Evolutionary conservation across 2,329 filamentous ascomycete species (phyloP).

Genomic region (Cordyceps farinosa): DNA sequence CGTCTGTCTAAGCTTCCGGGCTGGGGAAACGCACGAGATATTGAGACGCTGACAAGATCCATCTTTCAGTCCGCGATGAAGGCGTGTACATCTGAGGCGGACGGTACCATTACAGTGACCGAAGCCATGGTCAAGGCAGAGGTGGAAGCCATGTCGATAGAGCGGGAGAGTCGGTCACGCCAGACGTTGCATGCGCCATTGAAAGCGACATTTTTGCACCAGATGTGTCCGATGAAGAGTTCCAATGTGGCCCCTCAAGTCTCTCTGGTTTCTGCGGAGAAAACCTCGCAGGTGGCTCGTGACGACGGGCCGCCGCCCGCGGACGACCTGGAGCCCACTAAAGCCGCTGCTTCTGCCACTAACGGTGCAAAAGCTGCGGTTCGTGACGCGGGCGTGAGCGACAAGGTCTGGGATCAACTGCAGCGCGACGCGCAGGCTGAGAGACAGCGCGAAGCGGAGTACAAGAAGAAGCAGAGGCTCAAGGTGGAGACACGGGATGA

Average conservation of each 20-base stretch:
- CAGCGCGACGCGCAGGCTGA: conserved; percentile 45
- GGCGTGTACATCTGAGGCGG: conserved; percentile 22
- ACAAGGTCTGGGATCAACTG: conserved; percentile 60
- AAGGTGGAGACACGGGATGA: conserved; percentile 29
- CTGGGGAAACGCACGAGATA: conserved; percentile 64
- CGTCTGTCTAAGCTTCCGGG: conserved; percentile 40
- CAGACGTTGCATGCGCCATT: neutral
- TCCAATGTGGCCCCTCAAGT: conserved; percentile 17
- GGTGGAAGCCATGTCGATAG: conserved; percentile 25
- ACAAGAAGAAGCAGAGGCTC: conserved; percentile 30
- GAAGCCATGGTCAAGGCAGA: conserved; percentile 20
- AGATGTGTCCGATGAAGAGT: conserved; percentile 20
- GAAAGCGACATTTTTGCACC: conserved; percentile 14
- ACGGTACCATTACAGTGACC: conserved; percentile 19
- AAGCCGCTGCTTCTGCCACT: too few relatives aligned
- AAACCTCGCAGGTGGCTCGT: neutral
- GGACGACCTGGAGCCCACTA: too few relatives aligned
- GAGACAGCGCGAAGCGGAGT: conserved; percentile 35
- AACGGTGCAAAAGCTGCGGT: neutral
- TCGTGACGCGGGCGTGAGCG: conserved; percentile 56
- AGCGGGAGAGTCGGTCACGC: conserved; percentile 18
- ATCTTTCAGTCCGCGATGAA: conserved; percentile 42
- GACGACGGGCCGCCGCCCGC: conserved; percentile 1
- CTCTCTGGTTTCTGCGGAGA: neutral
- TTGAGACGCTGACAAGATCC: conserved; percentile 49